Evolutionary conservation across 257 asterid genomes (phyloP).

Genomic region (Solanum lignicaule): DNA sequence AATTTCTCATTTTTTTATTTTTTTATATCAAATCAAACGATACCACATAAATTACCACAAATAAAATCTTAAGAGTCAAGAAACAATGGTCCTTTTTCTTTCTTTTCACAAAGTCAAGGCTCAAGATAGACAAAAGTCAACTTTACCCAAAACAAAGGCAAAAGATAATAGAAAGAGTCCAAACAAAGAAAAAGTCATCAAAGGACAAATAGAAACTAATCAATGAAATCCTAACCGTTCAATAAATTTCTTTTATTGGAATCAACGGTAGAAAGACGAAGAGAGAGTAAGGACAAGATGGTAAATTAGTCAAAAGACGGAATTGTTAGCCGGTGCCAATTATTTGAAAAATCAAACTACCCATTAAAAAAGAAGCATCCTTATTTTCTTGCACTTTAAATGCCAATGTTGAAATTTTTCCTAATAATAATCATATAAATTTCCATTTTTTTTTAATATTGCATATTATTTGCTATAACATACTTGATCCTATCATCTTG

Average conservation of each 20-base stretch:
- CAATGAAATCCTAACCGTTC: not conserved
- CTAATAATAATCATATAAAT: not conserved
- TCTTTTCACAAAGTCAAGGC: no score
- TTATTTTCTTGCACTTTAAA: not conserved
- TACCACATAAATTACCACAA: accelerated
- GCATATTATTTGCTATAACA: not conserved
- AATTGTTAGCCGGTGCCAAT: not conserved
- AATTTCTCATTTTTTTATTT: no score
- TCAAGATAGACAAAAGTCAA: no score
- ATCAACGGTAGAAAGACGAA: not conserved
- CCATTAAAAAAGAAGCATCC: not conserved
- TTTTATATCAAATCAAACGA: no score
- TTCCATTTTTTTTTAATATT: not conserved
- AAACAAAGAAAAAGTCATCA: not conserved
- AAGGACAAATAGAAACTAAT: not conserved
- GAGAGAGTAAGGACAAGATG: not conserved
- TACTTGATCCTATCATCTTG: no score
- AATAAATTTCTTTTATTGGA: not conserved
- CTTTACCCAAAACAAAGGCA: not conserved
- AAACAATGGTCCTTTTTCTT: not conserved
- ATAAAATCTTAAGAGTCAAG: not conserved
- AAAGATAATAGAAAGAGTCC: not conserved
- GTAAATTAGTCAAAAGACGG: not conserved
- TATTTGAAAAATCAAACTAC: not conserved
- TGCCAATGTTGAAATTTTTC: not conserved